Evolutionary conservation across 192 early-diverging fungal species (phyloP), one percentile per base, ranked within the genome.

Genomic region (Backusella westeae): DNA sequence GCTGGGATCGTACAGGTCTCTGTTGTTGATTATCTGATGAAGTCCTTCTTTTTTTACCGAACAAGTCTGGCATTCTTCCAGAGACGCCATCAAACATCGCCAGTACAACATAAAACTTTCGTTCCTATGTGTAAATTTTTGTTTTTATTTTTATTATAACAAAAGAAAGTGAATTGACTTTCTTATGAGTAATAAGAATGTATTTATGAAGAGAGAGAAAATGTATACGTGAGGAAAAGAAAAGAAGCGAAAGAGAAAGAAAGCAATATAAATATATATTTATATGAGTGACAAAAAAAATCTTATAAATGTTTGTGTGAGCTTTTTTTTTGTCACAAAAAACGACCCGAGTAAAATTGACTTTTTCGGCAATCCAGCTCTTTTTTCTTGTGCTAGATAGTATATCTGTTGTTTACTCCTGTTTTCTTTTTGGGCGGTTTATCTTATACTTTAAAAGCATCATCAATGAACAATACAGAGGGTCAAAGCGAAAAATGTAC

Each of bases 311-410:
- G 46, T 49, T 49, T 49, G 46, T 49, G 46, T 49, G 46, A 49
- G 46, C 19, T 15, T 49, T 19, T 19, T 49, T 49, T 49, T 49
- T 49, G 46, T 49, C 19, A 35, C 38, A 32, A 36, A 32, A 69
- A 15, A 70, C 23, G 19, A 44, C 69, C 69, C 69, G 69, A 70
- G 69, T 70, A 42, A 70, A 70, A 70, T 69, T 69, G 41, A 69
- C 36, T 42, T 70, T 41, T 42, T 26, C 6, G 69, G 69, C 19
- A 70, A 35, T 36, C 19, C 23, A 69, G 67, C 35, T n/a, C 34
- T 69, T 69, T 39, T 69, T 69, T 69, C 14, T 49, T 49, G 46
- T 49, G 46, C 46, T 49, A 49, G 46, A 49, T 49, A 19, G 15
- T 49, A 49, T 49, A 49, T 6, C 19, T n/a, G 6, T 7, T 49